These are phyloP conservation scores for Eremochloa ophiuroides DNA, from an alignment of 176 grass and related monocot species.

Conservation along the genomic window DNA sequence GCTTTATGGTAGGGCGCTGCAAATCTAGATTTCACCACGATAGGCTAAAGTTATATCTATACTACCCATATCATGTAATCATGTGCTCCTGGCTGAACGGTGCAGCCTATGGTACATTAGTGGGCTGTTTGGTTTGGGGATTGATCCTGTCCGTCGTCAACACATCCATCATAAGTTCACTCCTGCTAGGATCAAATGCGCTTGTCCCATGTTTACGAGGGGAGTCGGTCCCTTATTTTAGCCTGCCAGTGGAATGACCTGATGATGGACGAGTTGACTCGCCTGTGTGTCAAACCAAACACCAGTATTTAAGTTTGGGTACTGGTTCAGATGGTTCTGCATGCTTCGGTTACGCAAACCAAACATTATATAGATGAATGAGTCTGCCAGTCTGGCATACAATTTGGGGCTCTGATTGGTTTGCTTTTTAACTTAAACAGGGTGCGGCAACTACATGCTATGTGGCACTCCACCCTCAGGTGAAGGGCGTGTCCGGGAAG, in stretches of 20 bases:
- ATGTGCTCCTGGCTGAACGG: neutral
- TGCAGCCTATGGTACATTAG: neutral
- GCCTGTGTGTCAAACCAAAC: too few relatives aligned
- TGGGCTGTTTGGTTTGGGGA: too few relatives aligned
- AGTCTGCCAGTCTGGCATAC: neutral
- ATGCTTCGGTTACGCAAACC: too few relatives aligned
- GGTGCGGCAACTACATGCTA: conserved; percentile 92
- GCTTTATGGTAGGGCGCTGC: neutral
- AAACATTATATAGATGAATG: neutral
- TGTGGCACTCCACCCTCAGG: conserved; percentile 63
- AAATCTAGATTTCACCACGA: neutral
- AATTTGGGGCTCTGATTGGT: neutral
- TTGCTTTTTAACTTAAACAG: conserved; percentile 29
- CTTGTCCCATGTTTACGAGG: too few relatives aligned
- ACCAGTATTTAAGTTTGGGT: too few relatives aligned
- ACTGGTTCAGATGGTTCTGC: too few relatives aligned
- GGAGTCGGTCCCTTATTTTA: too few relatives aligned
- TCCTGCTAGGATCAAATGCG: too few relatives aligned
- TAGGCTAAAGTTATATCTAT: neutral
- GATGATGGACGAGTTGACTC: too few relatives aligned
- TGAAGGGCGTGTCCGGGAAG: conserved; percentile 56
- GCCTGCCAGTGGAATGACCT: too few relatives aligned
- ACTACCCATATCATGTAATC: neutral
- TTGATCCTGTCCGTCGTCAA: too few relatives aligned
- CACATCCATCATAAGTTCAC: too few relatives aligned